Evolutionary conservation across 2,329 filamentous ascomycete species (phyloP).

Genomic region (Epichloe hybrida): DNA sequence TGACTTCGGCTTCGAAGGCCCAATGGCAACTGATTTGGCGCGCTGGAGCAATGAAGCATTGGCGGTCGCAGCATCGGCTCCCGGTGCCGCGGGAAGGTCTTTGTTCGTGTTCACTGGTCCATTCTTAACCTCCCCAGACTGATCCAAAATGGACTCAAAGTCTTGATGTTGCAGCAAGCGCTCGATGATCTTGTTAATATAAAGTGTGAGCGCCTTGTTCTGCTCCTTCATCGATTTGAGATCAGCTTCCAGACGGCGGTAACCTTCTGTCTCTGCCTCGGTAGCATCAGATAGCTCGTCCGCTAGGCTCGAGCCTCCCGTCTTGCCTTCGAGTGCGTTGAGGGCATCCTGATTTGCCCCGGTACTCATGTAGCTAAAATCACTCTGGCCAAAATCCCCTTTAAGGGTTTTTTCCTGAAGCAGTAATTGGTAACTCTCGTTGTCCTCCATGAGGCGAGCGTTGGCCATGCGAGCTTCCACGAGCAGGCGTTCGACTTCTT

Average conservation of each 20-base stretch:
- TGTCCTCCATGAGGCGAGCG: slow-evolving; percentile 92
- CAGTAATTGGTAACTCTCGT: slow-evolving; percentile 92
- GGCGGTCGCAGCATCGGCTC: slow-evolving; percentile 21
- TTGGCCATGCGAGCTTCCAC: slow-evolving; percentile 93
- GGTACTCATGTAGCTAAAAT: slow-evolving; percentile 56
- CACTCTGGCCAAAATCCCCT: slow-evolving; percentile 74
- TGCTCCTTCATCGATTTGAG: slow-evolving; percentile 72
- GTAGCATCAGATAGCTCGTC: slow-evolving; percentile 70
- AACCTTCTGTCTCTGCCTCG: slow-evolving; percentile 45
- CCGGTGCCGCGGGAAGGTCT: slow-evolving; percentile 62
- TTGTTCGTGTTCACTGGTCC: slow-evolving; percentile 50
- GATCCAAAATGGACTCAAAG: slow-evolving; percentile 85
- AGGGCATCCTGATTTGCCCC: slow-evolving; percentile 51
- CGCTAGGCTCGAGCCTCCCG: slow-evolving; percentile 50
- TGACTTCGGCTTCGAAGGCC: slow-evolving; percentile 32
- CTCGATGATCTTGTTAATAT: slow-evolving; percentile 99
- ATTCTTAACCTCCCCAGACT: slow-evolving; percentile 44
- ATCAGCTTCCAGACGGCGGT: slow-evolving; percentile 63
- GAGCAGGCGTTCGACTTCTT: slow-evolving; percentile 80
- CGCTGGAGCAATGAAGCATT: slow-evolving; percentile 41
- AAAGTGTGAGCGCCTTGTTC: slow-evolving; percentile 92
- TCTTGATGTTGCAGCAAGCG: slow-evolving; percentile 86
- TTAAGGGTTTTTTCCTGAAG: slow-evolving; percentile 91
- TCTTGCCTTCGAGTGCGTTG: slow-evolving; percentile 46
- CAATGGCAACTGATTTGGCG: slow-evolving; percentile 45